A percentile compares a stretch with the other conserved stretches of the same genome.
These are phyloP conservation scores for Stemphylium vesicarium DNA, from an alignment of 2,329 filamentous ascomycete genomes.

Conservation along the genomic window DNA sequence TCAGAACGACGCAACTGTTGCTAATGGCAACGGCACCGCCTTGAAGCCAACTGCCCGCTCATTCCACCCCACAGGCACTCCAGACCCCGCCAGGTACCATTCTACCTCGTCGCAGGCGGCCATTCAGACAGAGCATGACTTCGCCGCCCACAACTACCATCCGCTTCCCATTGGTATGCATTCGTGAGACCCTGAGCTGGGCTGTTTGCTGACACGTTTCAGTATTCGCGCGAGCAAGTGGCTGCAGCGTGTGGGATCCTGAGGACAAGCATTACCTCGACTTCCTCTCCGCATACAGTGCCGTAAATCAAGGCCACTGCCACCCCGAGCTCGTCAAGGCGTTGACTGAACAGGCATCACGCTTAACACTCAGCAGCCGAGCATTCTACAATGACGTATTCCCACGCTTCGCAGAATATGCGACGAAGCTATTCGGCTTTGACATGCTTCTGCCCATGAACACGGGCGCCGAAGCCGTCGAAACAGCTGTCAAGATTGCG, in stretches of 20 bases:
- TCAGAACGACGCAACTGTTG: slow-evolving; percentile 30
- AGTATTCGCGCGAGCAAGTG: slow-evolving; percentile 78
- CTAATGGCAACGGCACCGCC: slow-evolving; percentile 33
- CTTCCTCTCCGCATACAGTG: slow-evolving; percentile 97
- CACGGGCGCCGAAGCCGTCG: slow-evolving; percentile 93
- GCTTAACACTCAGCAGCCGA: slow-evolving; percentile 88
- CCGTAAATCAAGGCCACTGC: slow-evolving; percentile 97
- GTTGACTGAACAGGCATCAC: slow-evolving; percentile 84
- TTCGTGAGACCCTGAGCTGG: not conserved
- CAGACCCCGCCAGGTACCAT: slow-evolving; percentile 65
- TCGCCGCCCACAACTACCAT: slow-evolving; percentile 98
- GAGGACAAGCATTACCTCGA: slow-evolving; percentile 92
- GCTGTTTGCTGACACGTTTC: slow-evolving; percentile 14
- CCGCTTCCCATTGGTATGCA: slow-evolving; percentile 77
- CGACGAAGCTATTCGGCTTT: slow-evolving; percentile 87
- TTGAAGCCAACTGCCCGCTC: slow-evolving; percentile 48
- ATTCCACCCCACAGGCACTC: slow-evolving; percentile 47
- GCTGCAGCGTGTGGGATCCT: slow-evolving; percentile 93
- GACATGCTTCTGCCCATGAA: slow-evolving; percentile 99
- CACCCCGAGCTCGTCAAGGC: slow-evolving; percentile 95
- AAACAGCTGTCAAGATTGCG: slow-evolving; percentile 95
- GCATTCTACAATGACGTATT: slow-evolving; percentile 99
- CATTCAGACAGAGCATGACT: slow-evolving; percentile 80
- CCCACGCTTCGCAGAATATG: slow-evolving; percentile 91
- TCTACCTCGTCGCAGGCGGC: slow-evolving; percentile 78